These are phyloP conservation scores for Zea luxurians DNA, from an alignment of 176 grass and related monocot genomes.

Conservation along the genomic window DNA sequence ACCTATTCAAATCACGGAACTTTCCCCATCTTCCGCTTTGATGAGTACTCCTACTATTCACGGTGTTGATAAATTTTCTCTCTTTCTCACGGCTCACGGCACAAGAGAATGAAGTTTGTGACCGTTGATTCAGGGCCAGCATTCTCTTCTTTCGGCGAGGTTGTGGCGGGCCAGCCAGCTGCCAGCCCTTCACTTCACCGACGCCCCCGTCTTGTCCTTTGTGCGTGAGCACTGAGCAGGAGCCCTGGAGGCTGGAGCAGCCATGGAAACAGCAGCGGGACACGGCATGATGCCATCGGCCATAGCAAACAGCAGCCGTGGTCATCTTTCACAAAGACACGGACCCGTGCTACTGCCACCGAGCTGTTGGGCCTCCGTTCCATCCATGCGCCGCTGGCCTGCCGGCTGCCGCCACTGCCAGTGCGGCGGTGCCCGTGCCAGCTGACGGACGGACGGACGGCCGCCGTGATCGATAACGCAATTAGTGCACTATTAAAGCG, in stretches of 20 bases:
- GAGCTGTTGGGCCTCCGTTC: slow-evolving; percentile 5
- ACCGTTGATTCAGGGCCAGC: not conserved
- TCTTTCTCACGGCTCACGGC: not conserved
- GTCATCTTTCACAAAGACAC: not conserved
- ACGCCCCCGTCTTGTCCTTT: not conserved
- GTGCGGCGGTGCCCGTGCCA: not conserved
- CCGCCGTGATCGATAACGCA: not conserved
- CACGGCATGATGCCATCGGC: not conserved
- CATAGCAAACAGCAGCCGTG: not conserved
- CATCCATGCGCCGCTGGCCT: not conserved
- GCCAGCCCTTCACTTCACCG: slow-evolving; percentile 5
- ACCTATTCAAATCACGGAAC: not conserved
- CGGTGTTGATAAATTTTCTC: not conserved
- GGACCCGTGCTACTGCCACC: not conserved
- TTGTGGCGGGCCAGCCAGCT: not conserved
- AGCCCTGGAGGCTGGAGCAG: not conserved
- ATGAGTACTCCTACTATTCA: not conserved
- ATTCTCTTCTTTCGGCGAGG: not conserved
- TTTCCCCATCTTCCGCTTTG: not conserved
- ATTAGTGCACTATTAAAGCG: not conserved
- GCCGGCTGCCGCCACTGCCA: not conserved
- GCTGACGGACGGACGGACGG: not conserved
- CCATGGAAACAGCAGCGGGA: not conserved
- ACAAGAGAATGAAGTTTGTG: not conserved
- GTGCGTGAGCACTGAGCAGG: not conserved